Evolutionary conservation across 2,329 filamentous ascomycete genomes (phyloP), one percentile per base, ranked within the genome.

Genomic region (Albophoma yamanashiensis): DNA sequence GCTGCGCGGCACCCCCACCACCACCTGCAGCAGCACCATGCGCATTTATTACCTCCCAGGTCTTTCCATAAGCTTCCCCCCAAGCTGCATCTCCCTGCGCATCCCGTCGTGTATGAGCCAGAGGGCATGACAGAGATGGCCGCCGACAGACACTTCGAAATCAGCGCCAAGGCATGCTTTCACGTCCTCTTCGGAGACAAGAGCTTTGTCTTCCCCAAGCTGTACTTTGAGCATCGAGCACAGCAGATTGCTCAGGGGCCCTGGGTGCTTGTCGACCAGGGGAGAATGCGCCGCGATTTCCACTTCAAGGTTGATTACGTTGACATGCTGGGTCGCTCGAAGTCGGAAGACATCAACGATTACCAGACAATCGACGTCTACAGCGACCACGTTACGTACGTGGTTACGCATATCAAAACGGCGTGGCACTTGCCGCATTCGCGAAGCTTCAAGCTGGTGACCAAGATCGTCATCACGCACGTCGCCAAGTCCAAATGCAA

Each of bases 161-260:
- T 97, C 62, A 95, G 91, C 63, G 89, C 94, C 55, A 97, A 99
- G 73, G 91, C 91, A 0, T 86, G 96, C 61, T 99, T 97, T 73
- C 93, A 97, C 69, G 90, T 97, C 20, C 82, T 99, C 58, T 99
- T 97, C 73, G 94, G 94, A 43, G 94, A 99, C 73, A 96, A 93
- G 75, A 96, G 91, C 71, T 91, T 92, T 40, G 87, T 97, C 45
- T 99, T 97, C 75, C 91, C 94, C 67, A 86, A 93, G 68, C 79
- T 97, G 38, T 93, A 97, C 71, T 88, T 91, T 70, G 91, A 96
- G 71, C 83, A 89, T 58, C 83, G 87, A 67, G 91, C 89, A 17
- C 84, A 87, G 71, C 85, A 87, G 63, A 92, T 97, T 63, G 85
- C 88, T 2, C 92, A 97, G 73, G 89, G 90, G 0, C 91, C 93